Evolutionary conservation across 1,284 basidiomycete genomes (phyloP).

Genomic region (Somion occarium): DNA sequence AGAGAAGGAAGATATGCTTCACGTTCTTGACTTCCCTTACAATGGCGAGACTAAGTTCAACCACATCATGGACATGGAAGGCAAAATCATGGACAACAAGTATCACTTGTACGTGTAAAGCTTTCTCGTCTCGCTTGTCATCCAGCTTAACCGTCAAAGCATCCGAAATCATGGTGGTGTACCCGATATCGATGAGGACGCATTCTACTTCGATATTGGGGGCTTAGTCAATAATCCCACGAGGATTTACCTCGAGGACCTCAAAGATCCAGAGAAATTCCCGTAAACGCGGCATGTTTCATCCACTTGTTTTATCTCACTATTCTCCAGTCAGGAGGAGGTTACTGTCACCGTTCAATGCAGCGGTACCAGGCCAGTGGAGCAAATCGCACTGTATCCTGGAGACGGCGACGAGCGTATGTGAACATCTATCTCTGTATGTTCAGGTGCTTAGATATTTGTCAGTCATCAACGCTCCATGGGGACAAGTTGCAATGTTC

Average conservation of each 20-base stretch:
- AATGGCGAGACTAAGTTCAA: slow-evolving; percentile 44
- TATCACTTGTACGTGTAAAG: slow-evolving; percentile 40
- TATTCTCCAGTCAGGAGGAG: slow-evolving; percentile 35
- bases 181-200: slow-evolving; percentile 40
- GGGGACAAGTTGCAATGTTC: slow-evolving; percentile 55
- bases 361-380: slow-evolving; percentile 48
- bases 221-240: slow-evolving; percentile 43
- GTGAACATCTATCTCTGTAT: slow-evolving; percentile 26
- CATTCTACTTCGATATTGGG: slow-evolving; percentile 42
- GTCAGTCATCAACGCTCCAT: slow-evolving; percentile 28
- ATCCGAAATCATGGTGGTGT: slow-evolving; percentile 46
- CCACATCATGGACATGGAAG: slow-evolving; percentile 36
- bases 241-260: slow-evolving; percentile 40
- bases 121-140: neutral
- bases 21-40: slow-evolving; percentile 49
- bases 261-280: slow-evolving; percentile 41
- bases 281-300: slow-evolving; percentile 30
- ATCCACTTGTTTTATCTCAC: neutral
- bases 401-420: slow-evolving; percentile 54
- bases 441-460: neutral
- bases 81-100: slow-evolving; percentile 42
- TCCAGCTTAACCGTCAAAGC: slow-evolving; percentile 19
- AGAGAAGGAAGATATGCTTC: slow-evolving; percentile 50
- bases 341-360: slow-evolving; percentile 52
- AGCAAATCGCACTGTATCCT: slow-evolving; percentile 50